phyloP scores from a whole-genome alignment of 1,284 basidiomycete genomes.

The Athelia psychrophila region DNA sequence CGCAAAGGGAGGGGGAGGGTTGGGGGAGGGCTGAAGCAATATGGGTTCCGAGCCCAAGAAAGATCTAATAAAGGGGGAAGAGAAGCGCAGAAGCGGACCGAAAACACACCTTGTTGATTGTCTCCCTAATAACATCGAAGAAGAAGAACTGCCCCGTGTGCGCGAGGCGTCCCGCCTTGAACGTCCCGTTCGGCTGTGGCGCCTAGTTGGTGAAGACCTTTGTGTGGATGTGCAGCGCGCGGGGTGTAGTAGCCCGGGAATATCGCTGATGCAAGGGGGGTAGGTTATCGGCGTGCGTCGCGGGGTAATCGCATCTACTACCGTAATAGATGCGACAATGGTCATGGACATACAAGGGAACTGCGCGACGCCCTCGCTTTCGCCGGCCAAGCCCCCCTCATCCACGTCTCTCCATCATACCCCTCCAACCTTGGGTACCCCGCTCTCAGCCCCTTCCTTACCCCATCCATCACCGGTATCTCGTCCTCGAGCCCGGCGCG shows the following conservation, averaged over 20 bases:
- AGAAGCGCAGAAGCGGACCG: neutral
- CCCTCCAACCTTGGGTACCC: slow-evolving; percentile 37
- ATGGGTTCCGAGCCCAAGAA: neutral
- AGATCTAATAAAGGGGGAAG: neutral
- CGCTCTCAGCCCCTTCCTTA: slow-evolving; percentile 36
- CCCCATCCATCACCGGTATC: slow-evolving; percentile 42
- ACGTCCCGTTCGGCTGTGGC: slow-evolving; percentile 38
- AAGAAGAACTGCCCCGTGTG: slow-evolving; percentile 72
- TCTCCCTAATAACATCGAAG: slow-evolving; percentile 52
- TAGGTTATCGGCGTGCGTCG: no score
- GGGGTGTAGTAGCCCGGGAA: slow-evolving; percentile 67
- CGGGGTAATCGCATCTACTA: no score
- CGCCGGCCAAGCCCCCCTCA: slow-evolving; percentile 67
- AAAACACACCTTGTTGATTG: slow-evolving; percentile 38
- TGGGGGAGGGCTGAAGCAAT: neutral
- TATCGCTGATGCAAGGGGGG: slow-evolving; percentile 46
- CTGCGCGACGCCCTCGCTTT: slow-evolving; percentile 61
- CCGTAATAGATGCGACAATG: no score
- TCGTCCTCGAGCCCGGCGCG: slow-evolving; percentile 33
- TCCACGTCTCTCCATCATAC: slow-evolving; percentile 46
- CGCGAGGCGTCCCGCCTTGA: no score
- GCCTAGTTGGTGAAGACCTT: slow-evolving; percentile 43
- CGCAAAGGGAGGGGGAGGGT: no score
- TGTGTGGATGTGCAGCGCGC: slow-evolving; percentile 50
- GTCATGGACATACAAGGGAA: slow-evolving; percentile 48